These are phyloP conservation scores for Herpetomonas samuelpessoai DNA, from an alignment of 208 protist genomes.

Conservation along the genomic window DNA sequence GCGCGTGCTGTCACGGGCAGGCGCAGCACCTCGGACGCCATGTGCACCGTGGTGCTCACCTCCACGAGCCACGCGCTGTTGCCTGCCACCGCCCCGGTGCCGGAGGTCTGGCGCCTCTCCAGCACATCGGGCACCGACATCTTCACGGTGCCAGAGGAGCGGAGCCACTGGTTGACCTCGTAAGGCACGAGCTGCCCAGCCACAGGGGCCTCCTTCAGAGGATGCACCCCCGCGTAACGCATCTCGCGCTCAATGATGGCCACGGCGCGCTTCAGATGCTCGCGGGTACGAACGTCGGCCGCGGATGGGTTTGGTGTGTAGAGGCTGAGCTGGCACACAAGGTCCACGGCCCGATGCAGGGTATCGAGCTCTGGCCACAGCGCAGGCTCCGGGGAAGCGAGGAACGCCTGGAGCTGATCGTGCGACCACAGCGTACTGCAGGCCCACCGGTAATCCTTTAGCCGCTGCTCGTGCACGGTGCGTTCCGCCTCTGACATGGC, in stretches of 20 bases:
- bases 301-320: constrained; percentile 21
- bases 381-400: constrained; percentile 26
- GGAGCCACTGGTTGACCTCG: constrained; percentile 17
- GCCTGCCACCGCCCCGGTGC: constrained; percentile 16
- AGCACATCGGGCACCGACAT: constrained; percentile 23
- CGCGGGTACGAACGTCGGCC: constrained; percentile 16
- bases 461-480: constrained; percentile 20
- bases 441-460: constrained; percentile 58
- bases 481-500: constrained; percentile 1
- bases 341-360: constrained; percentile 35
- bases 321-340: constrained; percentile 49
- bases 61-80: constrained; percentile 32
- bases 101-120: too few relatives aligned
- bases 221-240: constrained; percentile 53
- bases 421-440: constrained; percentile 45
- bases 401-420: constrained; percentile 31
- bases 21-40: constrained; percentile 27
- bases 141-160: neutral
- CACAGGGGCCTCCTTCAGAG: constrained; percentile 41
- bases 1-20: constrained; percentile 30
- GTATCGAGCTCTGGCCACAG: constrained; percentile 55
- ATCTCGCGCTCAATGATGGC: constrained; percentile 37
- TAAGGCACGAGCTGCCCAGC: constrained; percentile 36
- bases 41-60: constrained; percentile 17
- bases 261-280: constrained; percentile 27